A percentile compares a stretch with the other conserved stretches of the same genome.
Conservation (phyloP, 2,329 filamentous ascomycete genomes). For the Botrytis medusae region DNA sequence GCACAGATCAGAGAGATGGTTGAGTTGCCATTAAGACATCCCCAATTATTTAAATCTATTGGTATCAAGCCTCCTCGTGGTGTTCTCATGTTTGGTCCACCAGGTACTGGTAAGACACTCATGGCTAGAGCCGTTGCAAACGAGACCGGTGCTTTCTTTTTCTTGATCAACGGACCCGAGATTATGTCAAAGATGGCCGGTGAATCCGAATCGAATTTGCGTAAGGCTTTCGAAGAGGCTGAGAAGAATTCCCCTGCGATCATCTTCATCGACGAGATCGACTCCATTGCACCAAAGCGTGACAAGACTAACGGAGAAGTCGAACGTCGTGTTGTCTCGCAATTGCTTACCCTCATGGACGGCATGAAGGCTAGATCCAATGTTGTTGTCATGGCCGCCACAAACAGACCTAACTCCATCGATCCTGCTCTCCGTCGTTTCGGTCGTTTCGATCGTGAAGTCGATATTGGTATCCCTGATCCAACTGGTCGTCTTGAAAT, state of each 20-base stretch:
- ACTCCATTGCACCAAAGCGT: slow-evolving; percentile 98
- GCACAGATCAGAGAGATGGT: slow-evolving; percentile 98
- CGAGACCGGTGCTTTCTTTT: slow-evolving; percentile 98
- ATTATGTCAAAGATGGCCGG: slow-evolving; percentile 99
- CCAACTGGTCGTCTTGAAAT: slow-evolving; percentile 98
- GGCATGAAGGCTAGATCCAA: slow-evolving; percentile 99
- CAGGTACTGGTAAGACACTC: slow-evolving; percentile 98
- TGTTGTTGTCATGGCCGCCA: slow-evolving; percentile 98
- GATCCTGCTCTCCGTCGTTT: slow-evolving; percentile 96
- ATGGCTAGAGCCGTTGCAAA: slow-evolving; percentile 99
- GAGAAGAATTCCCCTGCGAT: slow-evolving; percentile 99
- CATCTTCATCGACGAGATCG: slow-evolving; percentile 99
- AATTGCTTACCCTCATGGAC: slow-evolving; percentile 96
- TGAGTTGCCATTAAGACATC: slow-evolving; percentile 92
- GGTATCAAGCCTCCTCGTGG: slow-evolving; percentile 99
- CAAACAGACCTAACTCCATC: slow-evolving; percentile 98
- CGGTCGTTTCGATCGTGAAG: slow-evolving; percentile 97
- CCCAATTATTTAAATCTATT: slow-evolving; percentile 99
- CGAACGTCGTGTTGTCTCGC: slow-evolving; percentile 96
- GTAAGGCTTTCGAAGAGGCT: slow-evolving; percentile 99
- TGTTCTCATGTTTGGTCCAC: slow-evolving; percentile 94
- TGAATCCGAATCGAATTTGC: slow-evolving; percentile 96
- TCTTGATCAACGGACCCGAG: slow-evolving; percentile 98
- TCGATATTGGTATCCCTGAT: slow-evolving; percentile 97
- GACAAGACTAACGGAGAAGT: slow-evolving; percentile 99